Evolutionary conservation across 1,284 basidiomycete species (phyloP).

Genomic region (Irpex sp.): DNA sequence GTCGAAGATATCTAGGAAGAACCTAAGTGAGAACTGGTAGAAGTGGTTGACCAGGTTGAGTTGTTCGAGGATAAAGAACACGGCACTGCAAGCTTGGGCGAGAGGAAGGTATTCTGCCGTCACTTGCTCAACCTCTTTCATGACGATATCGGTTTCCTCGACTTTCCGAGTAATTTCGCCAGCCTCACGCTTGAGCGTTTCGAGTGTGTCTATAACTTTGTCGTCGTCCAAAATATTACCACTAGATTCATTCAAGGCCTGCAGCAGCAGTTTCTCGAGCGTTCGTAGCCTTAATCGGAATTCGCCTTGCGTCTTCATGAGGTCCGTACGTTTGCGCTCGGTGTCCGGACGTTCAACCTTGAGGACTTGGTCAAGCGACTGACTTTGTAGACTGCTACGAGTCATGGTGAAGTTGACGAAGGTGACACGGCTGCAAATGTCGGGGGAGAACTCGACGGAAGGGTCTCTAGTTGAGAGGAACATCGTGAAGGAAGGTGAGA

Average conservation of each 20-base stretch:
- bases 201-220: constrained; percentile 97
- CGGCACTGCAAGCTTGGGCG: constrained; percentile 94
- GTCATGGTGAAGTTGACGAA: constrained; percentile 99
- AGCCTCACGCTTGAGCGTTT: constrained; percentile 96
- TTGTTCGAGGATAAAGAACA: constrained; percentile 98
- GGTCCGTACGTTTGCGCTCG: constrained; percentile 94
- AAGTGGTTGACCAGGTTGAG: constrained; percentile 95
- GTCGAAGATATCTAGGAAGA: constrained; percentile 99
- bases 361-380: constrained; percentile 95
- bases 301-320: constrained; percentile 98
- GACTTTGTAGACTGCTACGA: constrained; percentile 94
- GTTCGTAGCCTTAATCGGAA: constrained; percentile 92
- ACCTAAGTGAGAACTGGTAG: constrained; percentile 97
- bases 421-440: constrained; percentile 97
- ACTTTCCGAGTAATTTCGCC: constrained; percentile 96
- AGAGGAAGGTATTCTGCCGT: constrained; percentile 94
- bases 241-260: constrained; percentile 94
- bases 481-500: constrained; percentile 98
- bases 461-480: constrained; percentile 98
- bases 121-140: constrained; percentile 95
- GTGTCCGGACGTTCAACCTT: constrained; percentile 97
- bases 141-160: constrained; percentile 95
- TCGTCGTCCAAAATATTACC: constrained; percentile 99
- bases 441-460: constrained; percentile 95
- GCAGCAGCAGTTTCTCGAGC: constrained; percentile 89